Evolutionary conservation across 2,329 filamentous ascomycete genomes (phyloP), one percentile per base, ranked within the genome.

Genomic region (Alternaria infectoria): DNA sequence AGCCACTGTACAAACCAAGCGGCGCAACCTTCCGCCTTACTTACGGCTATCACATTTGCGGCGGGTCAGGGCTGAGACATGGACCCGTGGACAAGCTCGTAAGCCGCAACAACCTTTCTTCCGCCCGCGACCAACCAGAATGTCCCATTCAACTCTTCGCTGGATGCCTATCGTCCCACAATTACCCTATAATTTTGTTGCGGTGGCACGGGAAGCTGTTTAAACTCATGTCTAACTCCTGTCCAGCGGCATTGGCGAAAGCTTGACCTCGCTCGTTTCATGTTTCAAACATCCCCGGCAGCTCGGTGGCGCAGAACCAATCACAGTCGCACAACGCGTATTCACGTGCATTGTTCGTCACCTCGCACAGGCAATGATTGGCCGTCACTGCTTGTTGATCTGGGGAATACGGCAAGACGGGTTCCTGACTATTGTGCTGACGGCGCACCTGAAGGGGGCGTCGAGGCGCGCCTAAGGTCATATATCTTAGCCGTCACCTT

Each of bases 261-360:
- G 68, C 65, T 73, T 71, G 58, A 58, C 54, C 21, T 43, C 44
- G 50, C 45, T 44, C 66, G 68, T 71, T 73, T 74, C 70, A 70
- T 62, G 69, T 72, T 73, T 74, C 67, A 66, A 72, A 74, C 71
- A 64, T 25, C 21, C 46, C 50, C 30, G 43, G 54, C 47, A 51
- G 28, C 54, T 59, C 8, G 21, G 50, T 36, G 25, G 44, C 43
- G 26, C 45, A 26, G 54, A 30, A 12, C 72, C 72, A 74, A 73
- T 74, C 65, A 69, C 40, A 44, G 15, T 51, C 9, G 15, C 51
- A 25, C 9, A 45, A 51, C 54, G 45, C 40, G 46, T 21, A 15
- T 13, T 70, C 69, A 69, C 65, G 65, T 72, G 66, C 13, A 6
- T n/a, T 2, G 5, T 17, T 28, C 12, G 28, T 56, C 32, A 43